Base-by-base conservation (phyloP, 2,329 filamentous ascomycete genomes). In the Cordyceps cateniannulata region DNA sequence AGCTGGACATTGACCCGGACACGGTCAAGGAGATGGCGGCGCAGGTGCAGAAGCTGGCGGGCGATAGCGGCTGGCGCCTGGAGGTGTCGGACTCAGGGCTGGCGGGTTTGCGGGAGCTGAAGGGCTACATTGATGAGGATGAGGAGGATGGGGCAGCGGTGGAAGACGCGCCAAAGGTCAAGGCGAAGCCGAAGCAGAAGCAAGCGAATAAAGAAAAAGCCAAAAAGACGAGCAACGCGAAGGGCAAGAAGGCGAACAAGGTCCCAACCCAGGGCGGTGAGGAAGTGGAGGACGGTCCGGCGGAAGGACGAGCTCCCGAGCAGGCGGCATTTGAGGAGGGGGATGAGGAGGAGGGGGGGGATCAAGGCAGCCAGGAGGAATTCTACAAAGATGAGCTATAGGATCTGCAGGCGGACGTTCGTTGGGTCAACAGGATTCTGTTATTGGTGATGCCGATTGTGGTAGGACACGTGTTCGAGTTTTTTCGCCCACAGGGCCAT, bases 1-100 rank as follows among this genome's bases (percentile, higher is more conserved):
- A 84, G 67, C 75, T 90, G 49, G 84, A 88, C 16, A 77, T 93
- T 32, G 82, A 87, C 59, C 82, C 83, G 0, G 81, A 87, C 51
- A 80, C 86, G 48, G 79, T 96, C 3, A 86, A 93, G 66, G 79
- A 85, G 50, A 77, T 96, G 70, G 83, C 83, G 67, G 81, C 85
- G 64, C 79, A 90, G 69, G 74, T 96, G 62, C 81, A 89, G 69
- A 82, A 85, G 67, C 70, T 89, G 45, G 90, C 90, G 0, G 83
- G 85, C 3, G 85, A 87, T 8, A 83, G 86, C 65, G 85, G 85
- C 18, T 96, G 92, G 91, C 89, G 86, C 67, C 77, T 96, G 62
- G 90, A 95, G 72, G 79, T 95, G 16, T 84, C 95, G 1, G 88
- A 95, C 68, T 79, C 85, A 12, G 83, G 87, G 24, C 76, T 79